These are phyloP conservation scores for Osmanthus fragrans DNA, from an alignment of 257 asterid genomes.

Conservation along the genomic window DNA sequence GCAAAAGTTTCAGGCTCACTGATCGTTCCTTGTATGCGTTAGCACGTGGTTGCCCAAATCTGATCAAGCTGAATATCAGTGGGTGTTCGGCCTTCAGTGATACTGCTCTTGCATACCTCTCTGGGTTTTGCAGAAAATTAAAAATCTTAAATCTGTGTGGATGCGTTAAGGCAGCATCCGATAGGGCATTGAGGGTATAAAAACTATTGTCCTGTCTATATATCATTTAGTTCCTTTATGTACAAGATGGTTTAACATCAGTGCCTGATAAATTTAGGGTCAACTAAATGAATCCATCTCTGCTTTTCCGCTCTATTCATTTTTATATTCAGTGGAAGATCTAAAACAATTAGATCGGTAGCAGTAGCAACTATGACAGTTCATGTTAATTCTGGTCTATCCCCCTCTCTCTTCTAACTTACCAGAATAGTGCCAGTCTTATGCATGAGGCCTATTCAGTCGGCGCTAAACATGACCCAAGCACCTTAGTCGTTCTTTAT, in stretches of 20 bases:
- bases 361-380: too few relatives aligned
- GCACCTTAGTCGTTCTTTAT: neutral
- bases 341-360: too few relatives aligned
- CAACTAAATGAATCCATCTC: neutral
- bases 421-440: neutral
- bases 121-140: constrained; percentile 68
- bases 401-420: too few relatives aligned
- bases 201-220: neutral
- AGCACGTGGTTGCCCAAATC: constrained; percentile 82
- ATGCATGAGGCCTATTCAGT: neutral
- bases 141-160: constrained; percentile 86
- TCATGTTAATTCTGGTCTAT: too few relatives aligned
- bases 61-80: constrained; percentile 77
- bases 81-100: constrained; percentile 88
- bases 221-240: neutral
- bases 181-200: constrained; percentile 79
- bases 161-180: constrained; percentile 82
- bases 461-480: neutral
- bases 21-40: constrained; percentile 76
- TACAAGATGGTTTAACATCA: neutral
- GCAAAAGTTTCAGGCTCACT: constrained; percentile 82
- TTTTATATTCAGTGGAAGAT: neutral
- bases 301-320: neutral
- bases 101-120: constrained; percentile 69
- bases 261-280: neutral